Evolutionary conservation across 2,329 filamentous ascomycete species (phyloP), one percentile per base, ranked within the genome.

Genomic region (Lachnellula suecica): DNA sequence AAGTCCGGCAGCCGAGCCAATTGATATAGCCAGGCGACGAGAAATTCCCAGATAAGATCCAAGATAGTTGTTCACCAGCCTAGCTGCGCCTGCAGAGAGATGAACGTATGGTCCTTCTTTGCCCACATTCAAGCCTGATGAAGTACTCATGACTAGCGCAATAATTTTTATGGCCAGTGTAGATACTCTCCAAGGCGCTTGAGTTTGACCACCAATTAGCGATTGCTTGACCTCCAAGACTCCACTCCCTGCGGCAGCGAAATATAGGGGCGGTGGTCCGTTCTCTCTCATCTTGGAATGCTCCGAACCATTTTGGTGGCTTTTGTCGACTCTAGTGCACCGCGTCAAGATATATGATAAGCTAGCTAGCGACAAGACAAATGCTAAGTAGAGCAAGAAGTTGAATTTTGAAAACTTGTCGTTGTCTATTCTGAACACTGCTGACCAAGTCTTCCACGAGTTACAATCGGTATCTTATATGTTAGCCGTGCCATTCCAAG

Each of bases 151-250:
- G 53, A 97, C 82, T 43, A 99, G 75, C 13, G 87, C 91, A 15
- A 88, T 64, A 1, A 89, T 89, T 69, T 99, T 99, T 72, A 96
- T 81, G 4, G 93, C 71, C 25, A 99, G 78, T 0, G 94, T 97
- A 66, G 88, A 89, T 35, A 96, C 71, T 62, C 94, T 94, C 7
- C 99, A 80, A 67, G 97, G 97, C 1, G 94, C 93, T 75, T 97
- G 94, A 50, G 99, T 76, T 50, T 99, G 93, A 65, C 97, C 99
- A 5, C 94, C 94, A 64, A 91, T 97, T n/a, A 97, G 81, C 53
- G 97, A 97, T 54, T 97, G 94, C 59, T 94, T 92, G 51, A 97
- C 93, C 73, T 99, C 94, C 6, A 94, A 94, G 11, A 99, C 94
- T 63, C 94, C 94, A 71, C 91, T 96, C 44, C 94, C 94, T 38